Percentiles rank a stretch among this genome's conserved stretches.
These are phyloP conservation scores for Tremella fuciformis DNA, from an alignment of 768 basidiomycete species.

Conservation along the genomic window DNA sequence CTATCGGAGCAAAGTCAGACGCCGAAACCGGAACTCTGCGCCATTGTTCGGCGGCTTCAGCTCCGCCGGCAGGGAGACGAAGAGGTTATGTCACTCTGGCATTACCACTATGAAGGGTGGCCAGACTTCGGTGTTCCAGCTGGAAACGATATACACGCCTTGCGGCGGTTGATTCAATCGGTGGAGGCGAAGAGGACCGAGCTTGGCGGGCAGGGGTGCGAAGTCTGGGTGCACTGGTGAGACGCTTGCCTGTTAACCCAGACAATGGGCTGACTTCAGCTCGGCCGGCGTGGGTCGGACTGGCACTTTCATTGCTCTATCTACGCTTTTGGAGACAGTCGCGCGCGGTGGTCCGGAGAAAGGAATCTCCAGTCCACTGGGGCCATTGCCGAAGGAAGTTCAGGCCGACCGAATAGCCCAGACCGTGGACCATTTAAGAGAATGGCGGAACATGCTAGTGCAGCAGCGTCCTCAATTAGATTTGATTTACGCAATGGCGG, in stretches of 20 bases:
- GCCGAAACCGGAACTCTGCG: background rate
- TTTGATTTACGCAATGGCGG: constrained; percentile 37
- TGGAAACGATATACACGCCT: constrained; percentile 26
- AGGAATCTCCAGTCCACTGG: constrained; percentile 29
- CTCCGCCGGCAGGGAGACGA: background rate
- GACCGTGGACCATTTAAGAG: constrained; percentile 45
- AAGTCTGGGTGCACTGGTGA: constrained; percentile 52
- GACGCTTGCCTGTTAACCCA: constrained; percentile 4
- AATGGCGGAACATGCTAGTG: constrained; percentile 43
- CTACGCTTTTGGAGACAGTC: constrained; percentile 32
- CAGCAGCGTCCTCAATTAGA: constrained; percentile 42
- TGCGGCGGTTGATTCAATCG: constrained; percentile 28
- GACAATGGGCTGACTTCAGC: constrained; percentile 23
- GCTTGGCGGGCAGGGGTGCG: constrained; percentile 20
- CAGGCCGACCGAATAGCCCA: constrained; percentile 34
- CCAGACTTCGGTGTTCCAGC: constrained; percentile 49
- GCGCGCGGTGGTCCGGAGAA: background rate
- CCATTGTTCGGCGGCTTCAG: constrained; percentile 3
- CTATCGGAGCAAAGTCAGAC: background rate
- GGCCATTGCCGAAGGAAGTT: constrained; percentile 31
- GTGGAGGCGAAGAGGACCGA: constrained; percentile 20
- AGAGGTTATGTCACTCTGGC: constrained; percentile 19
- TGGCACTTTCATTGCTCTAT: constrained; percentile 50
- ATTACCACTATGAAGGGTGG: constrained; percentile 47
- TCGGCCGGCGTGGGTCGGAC: constrained; percentile 52